Evolutionary conservation across 2,329 filamentous ascomycete species (phyloP).

Genomic region (Myriosclerotinia duriaeana): DNA sequence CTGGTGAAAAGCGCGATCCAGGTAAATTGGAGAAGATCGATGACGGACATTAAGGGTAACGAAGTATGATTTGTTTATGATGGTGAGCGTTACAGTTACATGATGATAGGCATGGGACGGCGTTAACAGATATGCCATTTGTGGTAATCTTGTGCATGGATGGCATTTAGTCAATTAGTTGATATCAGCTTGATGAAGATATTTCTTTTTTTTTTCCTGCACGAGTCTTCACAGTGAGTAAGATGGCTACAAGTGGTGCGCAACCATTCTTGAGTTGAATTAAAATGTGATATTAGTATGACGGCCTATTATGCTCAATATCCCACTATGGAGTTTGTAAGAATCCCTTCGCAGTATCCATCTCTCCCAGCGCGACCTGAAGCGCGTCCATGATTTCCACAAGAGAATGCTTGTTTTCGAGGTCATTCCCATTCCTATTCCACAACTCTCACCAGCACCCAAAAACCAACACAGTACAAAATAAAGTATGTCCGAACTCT

Average conservation of each 20-base stretch:
- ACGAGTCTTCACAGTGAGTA: neutral
- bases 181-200: neutral
- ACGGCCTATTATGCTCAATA: neutral
- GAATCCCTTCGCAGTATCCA: neutral
- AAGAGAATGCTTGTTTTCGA: neutral
- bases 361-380: neutral
- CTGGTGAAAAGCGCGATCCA: slow-evolving; percentile 87
- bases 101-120: slow-evolving; percentile 26
- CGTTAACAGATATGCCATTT: slow-evolving; percentile 29
- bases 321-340: neutral
- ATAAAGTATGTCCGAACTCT: slow-evolving; percentile 56
- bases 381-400: neutral
- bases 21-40: slow-evolving; percentile 95
- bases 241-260: neutral
- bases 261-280: neutral
- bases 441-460: neutral
- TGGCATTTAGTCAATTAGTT: slow-evolving; percentile 2
- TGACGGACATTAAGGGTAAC: slow-evolving; percentile 61
- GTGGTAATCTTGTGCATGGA: slow-evolving; percentile 19
- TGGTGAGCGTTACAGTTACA: slow-evolving; percentile 16
- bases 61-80: slow-evolving; percentile 23
- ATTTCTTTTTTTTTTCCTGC: neutral
- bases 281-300: neutral
- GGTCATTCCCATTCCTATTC: neutral
- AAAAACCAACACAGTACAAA: neutral